Conservation (phyloP, 305 asterid genomes). For the Solanum hybrid region DNA sequence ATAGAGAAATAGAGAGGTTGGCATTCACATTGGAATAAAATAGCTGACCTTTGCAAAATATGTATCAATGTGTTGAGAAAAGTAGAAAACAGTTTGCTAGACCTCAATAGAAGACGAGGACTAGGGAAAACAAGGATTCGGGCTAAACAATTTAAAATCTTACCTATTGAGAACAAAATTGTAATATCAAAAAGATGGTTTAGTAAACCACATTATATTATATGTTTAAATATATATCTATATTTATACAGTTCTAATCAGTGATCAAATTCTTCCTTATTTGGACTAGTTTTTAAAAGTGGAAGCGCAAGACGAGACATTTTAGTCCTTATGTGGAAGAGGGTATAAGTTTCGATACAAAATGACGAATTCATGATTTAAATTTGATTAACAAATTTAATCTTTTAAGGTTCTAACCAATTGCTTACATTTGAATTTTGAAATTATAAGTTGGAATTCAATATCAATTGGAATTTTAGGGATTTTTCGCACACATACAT, state of each 20-base stretch:
- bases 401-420: not conserved
- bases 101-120: not conserved
- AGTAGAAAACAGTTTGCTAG: not conserved
- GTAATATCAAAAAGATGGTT: not conserved
- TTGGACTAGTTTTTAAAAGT: not conserved
- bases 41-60: not conserved
- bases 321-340: not conserved
- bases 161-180: not conserved
- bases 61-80: not conserved
- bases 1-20: not conserved
- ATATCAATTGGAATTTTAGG: not conserved
- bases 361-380: not conserved
- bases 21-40: not conserved
- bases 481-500: not conserved
- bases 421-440: not conserved
- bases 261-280: not conserved
- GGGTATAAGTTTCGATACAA: not conserved
- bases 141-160: not conserved
- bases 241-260: not conserved
- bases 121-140: not conserved
- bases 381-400: not conserved
- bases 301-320: not conserved
- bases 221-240: not conserved
- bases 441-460: not conserved
- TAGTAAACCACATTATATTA: not conserved